Percentiles rank a stretch among this genome's conserved stretches.
Conservation (phyloP, 495 filamentous ascomycete genomes). For the Aspergillus haitiensis region DNA sequence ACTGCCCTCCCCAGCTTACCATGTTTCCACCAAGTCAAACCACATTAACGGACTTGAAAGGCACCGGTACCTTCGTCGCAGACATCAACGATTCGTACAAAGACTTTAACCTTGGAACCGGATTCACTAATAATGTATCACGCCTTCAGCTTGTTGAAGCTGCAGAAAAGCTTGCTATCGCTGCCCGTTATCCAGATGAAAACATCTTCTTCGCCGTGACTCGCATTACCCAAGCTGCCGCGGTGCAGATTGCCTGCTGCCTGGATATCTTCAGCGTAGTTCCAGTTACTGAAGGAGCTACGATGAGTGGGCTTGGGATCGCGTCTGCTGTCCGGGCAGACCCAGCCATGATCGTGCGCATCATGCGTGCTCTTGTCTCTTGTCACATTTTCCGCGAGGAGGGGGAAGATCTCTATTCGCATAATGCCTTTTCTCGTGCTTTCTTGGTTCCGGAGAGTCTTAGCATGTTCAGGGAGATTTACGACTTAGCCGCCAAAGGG, state of each 20-base stretch:
- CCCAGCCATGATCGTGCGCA: conserved; percentile 7
- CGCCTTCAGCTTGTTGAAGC: background rate
- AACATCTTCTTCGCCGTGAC: background rate
- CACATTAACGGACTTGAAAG: background rate
- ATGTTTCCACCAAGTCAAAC: too few species aligned
- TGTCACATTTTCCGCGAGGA: conserved; percentile 8
- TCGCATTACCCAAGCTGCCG: background rate
- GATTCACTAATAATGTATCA: background rate
- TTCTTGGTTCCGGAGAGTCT: conserved; percentile 11
- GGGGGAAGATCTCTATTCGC: conserved; percentile 13
- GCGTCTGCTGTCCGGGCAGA: background rate
- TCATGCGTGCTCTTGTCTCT: conserved; percentile 16
- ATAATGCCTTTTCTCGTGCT: conserved; percentile 13
- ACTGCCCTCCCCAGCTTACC: too few species aligned
- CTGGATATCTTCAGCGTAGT: background rate
- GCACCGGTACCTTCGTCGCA: background rate
- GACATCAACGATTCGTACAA: background rate
- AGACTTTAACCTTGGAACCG: background rate
- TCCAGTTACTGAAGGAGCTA: background rate
- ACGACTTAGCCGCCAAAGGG: conserved; percentile 9
- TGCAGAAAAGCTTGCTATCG: background rate
- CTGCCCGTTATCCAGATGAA: background rate
- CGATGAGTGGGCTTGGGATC: background rate
- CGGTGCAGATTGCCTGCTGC: background rate
- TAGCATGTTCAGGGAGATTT: conserved; percentile 19